These are phyloP conservation scores for Zymoseptoria crescenta DNA, from an alignment of 2,329 filamentous ascomycete genomes.

Conservation along the genomic window DNA sequence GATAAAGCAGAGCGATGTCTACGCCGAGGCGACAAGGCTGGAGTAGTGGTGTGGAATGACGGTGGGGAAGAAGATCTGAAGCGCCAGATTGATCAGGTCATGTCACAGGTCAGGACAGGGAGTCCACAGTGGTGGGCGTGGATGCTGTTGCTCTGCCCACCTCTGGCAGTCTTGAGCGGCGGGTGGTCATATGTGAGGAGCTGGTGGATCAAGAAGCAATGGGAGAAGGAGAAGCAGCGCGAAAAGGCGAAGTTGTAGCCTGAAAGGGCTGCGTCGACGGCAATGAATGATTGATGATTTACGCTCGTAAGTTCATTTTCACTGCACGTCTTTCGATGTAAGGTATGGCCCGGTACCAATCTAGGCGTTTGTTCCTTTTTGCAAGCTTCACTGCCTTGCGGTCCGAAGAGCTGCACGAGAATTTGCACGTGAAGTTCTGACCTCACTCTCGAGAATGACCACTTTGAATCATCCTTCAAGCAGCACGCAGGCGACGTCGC, in stretches of 20 bases:
- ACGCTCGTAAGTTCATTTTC: not conserved
- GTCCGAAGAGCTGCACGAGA: too few species aligned
- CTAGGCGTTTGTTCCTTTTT: too few species aligned
- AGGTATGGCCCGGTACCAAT: too few species aligned
- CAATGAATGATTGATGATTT: not conserved
- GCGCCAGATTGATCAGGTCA: conserved; percentile 56
- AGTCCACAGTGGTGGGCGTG: conserved; percentile 84
- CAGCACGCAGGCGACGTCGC: too few species aligned
- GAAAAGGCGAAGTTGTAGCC: conserved; percentile 53
- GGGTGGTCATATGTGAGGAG: conserved; percentile 68
- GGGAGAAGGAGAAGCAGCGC: conserved; percentile 52
- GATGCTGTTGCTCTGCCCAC: conserved; percentile 60
- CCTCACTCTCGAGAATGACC: too few species aligned
- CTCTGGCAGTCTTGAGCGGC: conserved; percentile 61
- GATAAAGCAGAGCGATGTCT: conserved; percentile 72
- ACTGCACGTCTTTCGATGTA: too few species aligned
- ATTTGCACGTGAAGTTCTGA: too few species aligned
- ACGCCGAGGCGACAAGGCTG: conserved; percentile 54
- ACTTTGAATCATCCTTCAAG: too few species aligned
- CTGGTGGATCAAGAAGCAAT: conserved; percentile 59
- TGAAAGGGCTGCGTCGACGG: not conserved
- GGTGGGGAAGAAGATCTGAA: conserved; percentile 62
- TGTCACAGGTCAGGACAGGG: conserved; percentile 52
- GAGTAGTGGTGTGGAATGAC: conserved; percentile 89
- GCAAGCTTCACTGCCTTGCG: too few species aligned